phyloP scores from a whole-genome alignment of 225 moss, liverwort and hornwort species.

The Physcomitrellopsis africana region DNA sequence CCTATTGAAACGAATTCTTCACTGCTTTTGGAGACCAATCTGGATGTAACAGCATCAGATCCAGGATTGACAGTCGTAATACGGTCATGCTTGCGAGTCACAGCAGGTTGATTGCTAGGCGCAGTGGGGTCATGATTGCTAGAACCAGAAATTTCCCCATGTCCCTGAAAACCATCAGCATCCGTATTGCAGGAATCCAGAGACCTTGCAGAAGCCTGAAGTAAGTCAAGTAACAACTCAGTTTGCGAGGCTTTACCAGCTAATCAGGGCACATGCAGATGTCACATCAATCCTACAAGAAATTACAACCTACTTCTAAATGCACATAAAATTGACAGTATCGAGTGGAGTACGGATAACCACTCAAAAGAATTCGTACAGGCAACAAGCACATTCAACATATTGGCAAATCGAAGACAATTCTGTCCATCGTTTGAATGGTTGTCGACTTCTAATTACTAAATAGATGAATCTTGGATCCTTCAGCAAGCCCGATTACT shows the following conservation, averaged over 20 bases:
- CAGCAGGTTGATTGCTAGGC: too few species aligned
- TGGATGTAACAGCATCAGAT: constrained; percentile 25
- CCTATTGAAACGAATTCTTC: constrained; percentile 41
- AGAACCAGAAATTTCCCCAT: too few species aligned
- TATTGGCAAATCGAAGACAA: neutral
- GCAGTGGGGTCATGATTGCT: too few species aligned
- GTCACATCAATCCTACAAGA: neutral
- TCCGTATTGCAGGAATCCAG: too few species aligned
- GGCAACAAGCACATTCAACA: constrained; percentile 9
- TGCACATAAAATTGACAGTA: constrained; percentile 4
- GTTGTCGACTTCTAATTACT: neutral
- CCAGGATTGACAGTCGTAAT: too few species aligned
- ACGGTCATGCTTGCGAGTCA: too few species aligned
- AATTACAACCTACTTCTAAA: neutral
- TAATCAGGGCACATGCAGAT: constrained; percentile 2
- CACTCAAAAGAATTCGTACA: neutral
- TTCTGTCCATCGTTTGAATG: neutral
- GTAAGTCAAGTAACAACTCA: constrained; percentile 12
- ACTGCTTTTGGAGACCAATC: constrained; percentile 37
- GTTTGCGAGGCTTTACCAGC: constrained; percentile 16
- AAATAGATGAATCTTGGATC: neutral
- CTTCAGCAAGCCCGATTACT: constrained; percentile 2
- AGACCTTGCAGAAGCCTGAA: constrained; percentile 36
- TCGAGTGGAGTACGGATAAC: too few species aligned
- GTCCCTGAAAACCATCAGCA: too few species aligned